phyloP scores from a whole-genome alignment of 108 stramenopile genomes.

The Phaeodactylum tricornutum region DNA sequence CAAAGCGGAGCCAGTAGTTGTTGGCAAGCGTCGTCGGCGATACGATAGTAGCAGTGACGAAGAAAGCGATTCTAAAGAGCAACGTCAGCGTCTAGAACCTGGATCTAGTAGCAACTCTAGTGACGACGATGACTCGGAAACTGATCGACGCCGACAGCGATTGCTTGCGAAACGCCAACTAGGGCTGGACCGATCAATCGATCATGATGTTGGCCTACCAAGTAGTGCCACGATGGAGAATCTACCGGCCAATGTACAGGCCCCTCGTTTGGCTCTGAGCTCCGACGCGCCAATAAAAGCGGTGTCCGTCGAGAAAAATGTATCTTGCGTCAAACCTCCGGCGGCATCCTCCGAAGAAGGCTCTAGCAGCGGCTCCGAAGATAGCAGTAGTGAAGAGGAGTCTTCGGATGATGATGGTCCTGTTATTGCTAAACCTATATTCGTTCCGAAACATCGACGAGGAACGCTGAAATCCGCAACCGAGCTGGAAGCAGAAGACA shows the following conservation, averaged over 20 bases:
- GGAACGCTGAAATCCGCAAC: constrained; percentile 29
- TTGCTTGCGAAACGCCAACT: constrained; percentile 1
- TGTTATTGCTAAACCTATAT: constrained; percentile 50
- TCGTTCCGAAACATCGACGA: constrained; percentile 67
- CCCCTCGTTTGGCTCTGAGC: not conserved
- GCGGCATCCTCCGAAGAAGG: not conserved
- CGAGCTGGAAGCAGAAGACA: constrained; percentile 37
- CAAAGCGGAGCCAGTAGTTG: not conserved
- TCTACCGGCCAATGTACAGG: not conserved
- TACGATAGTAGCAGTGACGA: not conserved
- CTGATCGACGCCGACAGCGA: constrained; percentile 6
- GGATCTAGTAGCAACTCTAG: not conserved
- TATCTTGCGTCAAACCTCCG: not conserved
- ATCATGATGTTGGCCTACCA: too few relatives aligned
- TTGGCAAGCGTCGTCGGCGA: not conserved
- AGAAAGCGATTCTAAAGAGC: too few relatives aligned
- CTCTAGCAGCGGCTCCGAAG: not conserved
- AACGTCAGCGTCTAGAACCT: too few relatives aligned
- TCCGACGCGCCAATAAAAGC: not conserved
- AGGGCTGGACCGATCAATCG: too few relatives aligned
- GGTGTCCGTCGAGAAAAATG: not conserved
- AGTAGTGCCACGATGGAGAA: not conserved
- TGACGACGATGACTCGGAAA: constrained; percentile 1
- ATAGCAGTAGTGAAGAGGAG: not conserved
- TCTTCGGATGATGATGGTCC: constrained; percentile 13